Conservation (phyloP, 2,329 filamentous ascomycete genomes). For the Hypocrella siamensis region DNA sequence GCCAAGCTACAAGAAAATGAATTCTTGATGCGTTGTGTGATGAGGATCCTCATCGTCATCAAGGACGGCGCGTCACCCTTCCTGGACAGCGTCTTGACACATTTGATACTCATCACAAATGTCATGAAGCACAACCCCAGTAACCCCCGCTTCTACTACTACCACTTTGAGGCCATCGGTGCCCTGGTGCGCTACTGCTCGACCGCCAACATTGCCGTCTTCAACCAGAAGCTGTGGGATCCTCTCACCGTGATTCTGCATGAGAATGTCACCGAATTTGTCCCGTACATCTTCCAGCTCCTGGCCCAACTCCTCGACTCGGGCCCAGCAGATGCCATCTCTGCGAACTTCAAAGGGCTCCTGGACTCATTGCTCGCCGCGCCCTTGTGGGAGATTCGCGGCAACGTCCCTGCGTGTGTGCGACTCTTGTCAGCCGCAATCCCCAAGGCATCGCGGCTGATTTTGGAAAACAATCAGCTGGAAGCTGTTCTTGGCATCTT, state of each 20-base stretch:
- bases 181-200: conserved; percentile 64
- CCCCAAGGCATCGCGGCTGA: conserved; percentile 55
- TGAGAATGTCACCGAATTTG: conserved; percentile 86
- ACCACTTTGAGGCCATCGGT: conserved; percentile 88
- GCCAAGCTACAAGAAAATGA: conserved; percentile 98
- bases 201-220: conserved; percentile 47
- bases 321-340: conserved; percentile 63
- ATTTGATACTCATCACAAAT: conserved; percentile 77
- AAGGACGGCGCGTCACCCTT: conserved; percentile 64
- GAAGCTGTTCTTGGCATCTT: conserved; percentile 90
- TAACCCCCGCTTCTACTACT: conserved; percentile 97
- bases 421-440: conserved; percentile 75
- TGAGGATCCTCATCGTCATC: conserved; percentile 92
- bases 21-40: conserved; percentile 95
- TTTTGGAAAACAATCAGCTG: conserved; percentile 65
- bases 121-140: conserved; percentile 91
- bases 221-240: conserved; percentile 69
- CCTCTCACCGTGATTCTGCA: conserved; percentile 70
- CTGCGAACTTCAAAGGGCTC: conserved; percentile 65
- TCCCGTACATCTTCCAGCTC: conserved; percentile 91
- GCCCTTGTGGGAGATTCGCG: conserved; percentile 78
- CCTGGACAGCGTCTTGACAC: conserved; percentile 62
- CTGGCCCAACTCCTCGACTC: conserved; percentile 81
- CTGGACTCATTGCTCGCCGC: conserved; percentile 66
- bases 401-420: conserved; percentile 83